Evolutionary conservation across 202 grass and related monocot genomes (phyloP).

Genomic region (Elaeis oleifera): DNA sequence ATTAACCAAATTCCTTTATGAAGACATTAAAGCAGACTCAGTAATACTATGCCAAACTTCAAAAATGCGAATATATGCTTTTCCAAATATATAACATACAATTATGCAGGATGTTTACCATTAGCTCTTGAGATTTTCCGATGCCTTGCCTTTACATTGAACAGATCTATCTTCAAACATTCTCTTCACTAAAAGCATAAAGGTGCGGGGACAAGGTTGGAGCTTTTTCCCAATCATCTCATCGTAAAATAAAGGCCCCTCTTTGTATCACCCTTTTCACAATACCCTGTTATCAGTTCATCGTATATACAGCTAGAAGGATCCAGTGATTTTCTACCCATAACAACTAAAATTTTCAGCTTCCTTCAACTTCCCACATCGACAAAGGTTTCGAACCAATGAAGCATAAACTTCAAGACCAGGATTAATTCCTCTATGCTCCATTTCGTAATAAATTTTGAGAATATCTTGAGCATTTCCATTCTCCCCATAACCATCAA

Average conservation of each 20-base stretch:
- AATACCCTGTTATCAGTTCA: slow-evolving; percentile 41
- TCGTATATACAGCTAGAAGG: slow-evolving; percentile 36
- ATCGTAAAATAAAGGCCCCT: slow-evolving; percentile 64
- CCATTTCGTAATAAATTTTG: slow-evolving; percentile 71
- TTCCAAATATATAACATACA: too few relatives aligned
- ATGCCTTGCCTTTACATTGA: too few relatives aligned
- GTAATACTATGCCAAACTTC: too few relatives aligned
- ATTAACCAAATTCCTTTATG: too few relatives aligned
- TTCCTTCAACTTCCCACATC: slow-evolving; percentile 49
- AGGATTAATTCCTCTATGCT: slow-evolving; percentile 33
- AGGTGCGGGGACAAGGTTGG: slow-evolving; percentile 35
- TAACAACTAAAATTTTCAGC: slow-evolving; percentile 52
- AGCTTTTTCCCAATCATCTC: slow-evolving; percentile 41
- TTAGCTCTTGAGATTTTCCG: too few relatives aligned
- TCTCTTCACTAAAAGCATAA: slow-evolving; percentile 42
- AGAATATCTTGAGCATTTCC: slow-evolving; percentile 41
- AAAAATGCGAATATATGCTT: too few relatives aligned
- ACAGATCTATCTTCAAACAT: slow-evolving; percentile 18
- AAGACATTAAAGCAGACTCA: too few relatives aligned
- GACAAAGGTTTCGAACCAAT: slow-evolving; percentile 49
- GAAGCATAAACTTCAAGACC: slow-evolving; percentile 22
- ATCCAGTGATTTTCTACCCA: slow-evolving; percentile 33
- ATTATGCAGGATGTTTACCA: too few relatives aligned
- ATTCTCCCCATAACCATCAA: slow-evolving; percentile 41
- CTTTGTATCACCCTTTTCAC: slow-evolving; percentile 42